phyloP scores from a whole-genome alignment of 192 early-diverging fungal genomes.

The Coemansia sp. region DNA sequence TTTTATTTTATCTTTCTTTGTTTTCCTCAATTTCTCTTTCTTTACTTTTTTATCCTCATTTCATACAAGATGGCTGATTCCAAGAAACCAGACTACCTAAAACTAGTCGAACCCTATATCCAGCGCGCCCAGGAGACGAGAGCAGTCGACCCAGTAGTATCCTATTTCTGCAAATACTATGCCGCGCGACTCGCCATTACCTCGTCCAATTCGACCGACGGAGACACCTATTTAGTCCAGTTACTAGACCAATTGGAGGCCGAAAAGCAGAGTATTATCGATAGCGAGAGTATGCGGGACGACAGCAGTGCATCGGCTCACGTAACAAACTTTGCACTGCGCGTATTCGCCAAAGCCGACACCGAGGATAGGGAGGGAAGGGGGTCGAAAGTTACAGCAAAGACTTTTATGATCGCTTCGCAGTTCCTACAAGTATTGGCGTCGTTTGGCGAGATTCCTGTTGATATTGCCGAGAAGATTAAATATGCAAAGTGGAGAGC shows the following conservation, averaged over 20 bases:
- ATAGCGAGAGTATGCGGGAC: constrained; percentile 70
- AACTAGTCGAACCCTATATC: constrained; percentile 72
- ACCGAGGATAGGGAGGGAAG: constrained; percentile 84
- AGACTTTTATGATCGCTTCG: constrained; percentile 85
- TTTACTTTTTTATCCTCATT: constrained; percentile 10
- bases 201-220: constrained; percentile 55
- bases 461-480: constrained; percentile 78
- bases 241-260: constrained; percentile 82
- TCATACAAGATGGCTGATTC: neutral
- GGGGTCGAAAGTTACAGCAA: constrained; percentile 82
- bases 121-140: constrained; percentile 81
- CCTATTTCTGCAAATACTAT: constrained; percentile 92
- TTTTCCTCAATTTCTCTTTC: too few species aligned
- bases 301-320: constrained; percentile 78
- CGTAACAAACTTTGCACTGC: constrained; percentile 86
- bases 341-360: constrained; percentile 88
- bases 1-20: too few species aligned
- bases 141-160: constrained; percentile 79
- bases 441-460: constrained; percentile 75
- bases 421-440: constrained; percentile 86
- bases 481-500: constrained; percentile 97
- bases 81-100: constrained; percentile 62
- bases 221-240: constrained; percentile 62
- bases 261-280: constrained; percentile 66
- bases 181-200: constrained; percentile 79